Base-by-base conservation (phyloP, 495 filamentous ascomycete species). In the Hypomontagnella monticulosa region DNA sequence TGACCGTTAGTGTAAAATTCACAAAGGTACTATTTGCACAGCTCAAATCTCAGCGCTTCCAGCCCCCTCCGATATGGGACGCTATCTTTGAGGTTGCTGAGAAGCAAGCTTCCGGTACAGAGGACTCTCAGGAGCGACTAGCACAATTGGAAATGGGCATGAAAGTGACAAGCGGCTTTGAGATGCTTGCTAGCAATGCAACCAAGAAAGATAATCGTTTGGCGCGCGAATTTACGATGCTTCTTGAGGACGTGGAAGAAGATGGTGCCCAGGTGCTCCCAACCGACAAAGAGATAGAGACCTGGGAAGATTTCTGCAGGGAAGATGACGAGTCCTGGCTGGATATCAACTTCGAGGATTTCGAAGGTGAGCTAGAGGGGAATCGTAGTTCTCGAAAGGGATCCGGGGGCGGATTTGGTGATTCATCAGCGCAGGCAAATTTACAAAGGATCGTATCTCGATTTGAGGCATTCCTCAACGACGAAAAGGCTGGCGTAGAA, bases 301-400 rank as follows among this genome's bases (percentile, higher is more conserved):
- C 54, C 0, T 97, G 95, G 95, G 57, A 77, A n/a, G 71, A 78
- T 30, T 81, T 81, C 5, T 74, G 77, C 16, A 75, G 71, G 30
- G 86, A 91, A 30, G 96, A 99, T 59, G 84, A 90, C 66, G 96
- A 98, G 61, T 81, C 82, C n/a, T 99, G 95, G 95, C 79, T 99
- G 59, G 89, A 98, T 71, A 93, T 99, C 53, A 88, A 92, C 66
- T 97, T 91, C 69, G 82, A 89, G 19, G 93, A 96, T 50, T 91
- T 99, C 57, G 94, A 98, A 67, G 78, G 82, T 40, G 92, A 97
- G 73, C 79, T 99, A 3, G 63, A 76, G 30, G 73, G 79, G 36
- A 57, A 59, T 61, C 47, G 46, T 56, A 59, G 63, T 6, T 16
- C 32, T 16, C 4, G 33, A 42, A 57, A 78, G 56, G 69, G 71